Evolutionary conservation across 805 yeast species (phyloP), one percentile per base, ranked within the genome.

Genomic region (Schwanniomyces sp.): DNA sequence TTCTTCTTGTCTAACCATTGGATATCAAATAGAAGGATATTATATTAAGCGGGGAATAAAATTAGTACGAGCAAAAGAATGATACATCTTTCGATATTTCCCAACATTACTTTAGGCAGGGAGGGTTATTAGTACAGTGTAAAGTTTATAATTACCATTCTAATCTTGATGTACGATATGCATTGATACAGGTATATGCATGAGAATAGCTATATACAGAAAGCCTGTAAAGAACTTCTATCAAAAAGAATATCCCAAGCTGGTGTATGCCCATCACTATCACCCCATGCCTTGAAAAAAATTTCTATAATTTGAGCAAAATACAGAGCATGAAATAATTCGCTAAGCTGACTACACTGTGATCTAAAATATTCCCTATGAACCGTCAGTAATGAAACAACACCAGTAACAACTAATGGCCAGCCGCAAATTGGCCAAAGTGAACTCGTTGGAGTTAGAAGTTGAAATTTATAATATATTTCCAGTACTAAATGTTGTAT

Each of bases 391-490:
- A 24, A 29, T 6, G 44, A 11, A 9, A 29, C 44, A 7, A 41
- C 29, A 12, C 44, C 44, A 29, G 36, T 21, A 8, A 41, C 37
- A 9, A 41, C 34, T 21, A 41, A 21, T 7, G 37, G 37, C 44
- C 44, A 41, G 14, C 44, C 44, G 16, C 44, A 41, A 29, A 41
- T 41, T 4, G 37, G 10, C 44, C 44, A 41, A 18, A 41, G 34
- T 3, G 36, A 41, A 17, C 44, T 41, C 8, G 6, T 10, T 12
- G 44, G 36, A 41, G 44, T 25, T 24, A 41, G 17, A 9, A 24
- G 29, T 12, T 29, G 44, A 8, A 41, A 18, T 11, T 29, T 32
- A 9, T 29, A 9, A 7, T 29, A 29, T 28, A 41, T 41, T 11
- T 32, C n/a, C 44, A 41, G 44, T 11, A 41, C 36, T 5, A 17